phyloP scores from a whole-genome alignment of 1,284 basidiomycete genomes.

The Pseudozyma thailandica region DNA sequence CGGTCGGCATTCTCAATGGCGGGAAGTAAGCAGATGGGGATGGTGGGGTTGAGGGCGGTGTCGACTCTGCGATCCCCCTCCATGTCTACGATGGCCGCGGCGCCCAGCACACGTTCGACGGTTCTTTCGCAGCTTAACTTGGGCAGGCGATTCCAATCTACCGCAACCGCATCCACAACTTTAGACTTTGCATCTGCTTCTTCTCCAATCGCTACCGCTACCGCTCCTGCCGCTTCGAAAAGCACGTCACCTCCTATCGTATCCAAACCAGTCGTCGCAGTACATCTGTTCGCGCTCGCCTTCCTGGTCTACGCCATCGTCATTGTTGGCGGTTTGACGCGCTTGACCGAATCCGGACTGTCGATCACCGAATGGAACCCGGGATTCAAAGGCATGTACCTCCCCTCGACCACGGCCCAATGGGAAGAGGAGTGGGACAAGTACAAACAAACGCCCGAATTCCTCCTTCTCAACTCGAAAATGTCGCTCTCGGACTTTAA shows the following conservation, averaged over 20 bases:
- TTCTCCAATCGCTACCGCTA: background rate
- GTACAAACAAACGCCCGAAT: constrained; percentile 95
- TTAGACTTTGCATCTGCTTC: background rate
- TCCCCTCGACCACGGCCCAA: constrained; percentile 79
- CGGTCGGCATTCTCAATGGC: background rate
- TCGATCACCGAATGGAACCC: constrained; percentile 99
- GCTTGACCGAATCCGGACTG: constrained; percentile 95
- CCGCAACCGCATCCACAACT: constrained; percentile 4
- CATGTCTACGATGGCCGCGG: background rate
- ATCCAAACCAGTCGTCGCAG: constrained; percentile 77
- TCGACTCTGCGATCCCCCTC: background rate
- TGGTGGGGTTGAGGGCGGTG: background rate
- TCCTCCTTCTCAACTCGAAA: constrained; percentile 79
- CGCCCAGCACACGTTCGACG: background rate
- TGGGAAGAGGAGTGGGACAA: constrained; percentile 94
- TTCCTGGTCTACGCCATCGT: constrained; percentile 89
- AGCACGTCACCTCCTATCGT: constrained; percentile 61
- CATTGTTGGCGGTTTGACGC: constrained; percentile 94
- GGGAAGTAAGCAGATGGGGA: background rate
- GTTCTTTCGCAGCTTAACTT: background rate
- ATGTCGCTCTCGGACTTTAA: constrained; percentile 93
- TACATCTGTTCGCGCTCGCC: constrained; percentile 85
- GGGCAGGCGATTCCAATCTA: constrained; percentile 22
- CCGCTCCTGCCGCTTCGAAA: background rate
- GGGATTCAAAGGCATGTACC: constrained; percentile 82